Evolutionary conservation across 805 yeast species (phyloP).

Genomic region (Saturnispora zaruensis): DNA sequence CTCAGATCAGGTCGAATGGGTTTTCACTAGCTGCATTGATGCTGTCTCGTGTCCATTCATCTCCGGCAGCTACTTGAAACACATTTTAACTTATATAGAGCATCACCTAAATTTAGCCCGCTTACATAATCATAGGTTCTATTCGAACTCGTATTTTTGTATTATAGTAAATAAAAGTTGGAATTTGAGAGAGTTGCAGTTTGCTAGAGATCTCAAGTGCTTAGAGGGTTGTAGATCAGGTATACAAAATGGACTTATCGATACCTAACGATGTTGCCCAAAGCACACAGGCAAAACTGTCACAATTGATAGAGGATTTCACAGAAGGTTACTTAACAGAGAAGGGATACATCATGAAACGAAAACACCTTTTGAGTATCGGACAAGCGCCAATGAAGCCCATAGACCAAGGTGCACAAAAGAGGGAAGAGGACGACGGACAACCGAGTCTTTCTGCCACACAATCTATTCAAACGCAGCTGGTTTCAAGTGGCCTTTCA

Average conservation of each 20-base stretch:
- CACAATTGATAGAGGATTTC: constrained; percentile 40
- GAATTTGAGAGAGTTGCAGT: not conserved
- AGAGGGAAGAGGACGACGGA: constrained; percentile 6
- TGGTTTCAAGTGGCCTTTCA: not conserved
- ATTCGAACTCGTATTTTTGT: not conserved
- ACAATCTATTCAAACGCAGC: not conserved
- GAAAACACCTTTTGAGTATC: constrained; percentile 29
- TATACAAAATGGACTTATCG: constrained; percentile 34
- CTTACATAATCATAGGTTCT: not conserved
- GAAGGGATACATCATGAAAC: constrained; percentile 59
- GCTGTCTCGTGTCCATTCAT: too few relatives aligned
- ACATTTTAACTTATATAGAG: not conserved
- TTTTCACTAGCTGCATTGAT: not conserved
- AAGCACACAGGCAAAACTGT: constrained; percentile 30
- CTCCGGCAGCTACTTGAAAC: not conserved
- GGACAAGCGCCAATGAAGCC: not conserved
- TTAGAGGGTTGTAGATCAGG: not conserved
- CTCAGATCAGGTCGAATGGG: not conserved
- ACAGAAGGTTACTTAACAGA: constrained; percentile 65
- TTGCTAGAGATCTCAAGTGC: not conserved
- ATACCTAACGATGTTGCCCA: constrained; percentile 37
- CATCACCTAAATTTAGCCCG: not conserved
- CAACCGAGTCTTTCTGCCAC: constrained; percentile 1
- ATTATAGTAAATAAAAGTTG: not conserved
- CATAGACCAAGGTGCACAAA: not conserved